Percentiles rank a stretch among this genome's conserved stretches.
These are phyloP conservation scores for Chlamydomonas urium DNA, from an alignment of 139 green algal genomes.

Conservation along the genomic window DNA sequence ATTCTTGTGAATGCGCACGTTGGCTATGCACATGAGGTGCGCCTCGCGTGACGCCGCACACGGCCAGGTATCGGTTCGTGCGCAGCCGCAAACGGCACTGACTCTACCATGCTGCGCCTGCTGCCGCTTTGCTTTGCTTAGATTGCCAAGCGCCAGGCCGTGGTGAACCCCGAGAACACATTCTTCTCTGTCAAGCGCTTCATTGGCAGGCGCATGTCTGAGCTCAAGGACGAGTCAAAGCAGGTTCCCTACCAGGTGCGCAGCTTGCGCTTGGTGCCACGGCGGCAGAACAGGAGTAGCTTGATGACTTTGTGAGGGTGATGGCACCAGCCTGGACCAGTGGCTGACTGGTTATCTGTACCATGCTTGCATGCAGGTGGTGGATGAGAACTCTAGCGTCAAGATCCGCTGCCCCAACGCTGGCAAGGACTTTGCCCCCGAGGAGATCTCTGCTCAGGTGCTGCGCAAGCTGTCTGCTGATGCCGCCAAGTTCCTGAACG, in stretches of 20 bases:
- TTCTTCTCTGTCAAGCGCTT: conserved; percentile 99
- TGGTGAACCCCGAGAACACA: conserved; percentile 99
- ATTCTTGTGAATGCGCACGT: too few relatives aligned
- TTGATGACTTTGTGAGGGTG: too few relatives aligned
- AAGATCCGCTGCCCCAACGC: conserved; percentile 91
- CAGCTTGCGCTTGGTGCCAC: not conserved
- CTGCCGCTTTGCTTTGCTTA: conserved; percentile 38
- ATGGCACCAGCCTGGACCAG: too few relatives aligned
- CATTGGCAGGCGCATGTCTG: conserved; percentile 88
- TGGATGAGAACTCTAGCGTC: conserved; percentile 78
- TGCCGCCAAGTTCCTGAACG: conserved; percentile 82
- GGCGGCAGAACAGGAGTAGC: too few relatives aligned
- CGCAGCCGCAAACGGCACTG: too few relatives aligned
- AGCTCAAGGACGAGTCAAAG: conserved; percentile 89
- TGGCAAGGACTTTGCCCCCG: conserved; percentile 92
- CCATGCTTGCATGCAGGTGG: too few relatives aligned
- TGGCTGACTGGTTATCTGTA: too few relatives aligned
- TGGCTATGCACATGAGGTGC: too few relatives aligned
- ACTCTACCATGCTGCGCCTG: too few relatives aligned
- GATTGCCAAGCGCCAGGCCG: conserved; percentile 97
- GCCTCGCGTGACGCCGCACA: too few relatives aligned
- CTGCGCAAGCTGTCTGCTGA: conserved; percentile 90
- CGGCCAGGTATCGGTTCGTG: too few relatives aligned
- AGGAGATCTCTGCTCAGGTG: conserved; percentile 97
- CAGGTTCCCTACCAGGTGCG: conserved; percentile 85